Conservation (phyloP, 768 basidiomycete species). For the Brasilioporus rufonigricans region DNA sequence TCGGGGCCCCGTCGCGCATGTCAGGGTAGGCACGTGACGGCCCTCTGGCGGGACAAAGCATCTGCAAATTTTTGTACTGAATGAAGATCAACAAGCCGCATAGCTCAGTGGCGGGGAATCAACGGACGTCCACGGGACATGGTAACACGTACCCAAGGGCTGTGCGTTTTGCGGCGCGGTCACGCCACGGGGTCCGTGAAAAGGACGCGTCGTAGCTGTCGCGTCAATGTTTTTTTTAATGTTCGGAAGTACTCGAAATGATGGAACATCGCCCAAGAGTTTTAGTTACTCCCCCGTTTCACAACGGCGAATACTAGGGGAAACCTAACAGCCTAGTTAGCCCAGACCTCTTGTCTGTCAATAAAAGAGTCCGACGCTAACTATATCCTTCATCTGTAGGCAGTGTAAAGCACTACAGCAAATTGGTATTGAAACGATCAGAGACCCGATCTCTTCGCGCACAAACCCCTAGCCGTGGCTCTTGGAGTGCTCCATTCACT, state of each 20-base stretch:
- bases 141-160: neutral
- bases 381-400: neutral
- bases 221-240: neutral
- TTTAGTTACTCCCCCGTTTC: neutral
- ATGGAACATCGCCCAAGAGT: neutral
- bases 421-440: no score
- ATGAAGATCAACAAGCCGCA: no score
- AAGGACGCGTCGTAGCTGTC: no score
- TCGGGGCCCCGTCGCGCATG: neutral
- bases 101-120: no score
- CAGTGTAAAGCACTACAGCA: neutral
- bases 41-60: neutral
- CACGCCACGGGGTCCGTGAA: neutral
- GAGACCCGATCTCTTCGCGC: neutral
- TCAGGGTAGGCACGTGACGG: no score
- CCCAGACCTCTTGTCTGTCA: no score
- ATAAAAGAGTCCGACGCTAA: no score
- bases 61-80: neutral
- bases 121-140: neutral
- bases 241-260: neutral
- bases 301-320: neutral
- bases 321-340: neutral
- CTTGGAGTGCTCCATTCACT: neutral
- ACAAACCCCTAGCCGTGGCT: no score
- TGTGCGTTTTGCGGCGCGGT: neutral